Evolutionary conservation across 2,329 filamentous ascomycete species (phyloP), one percentile per base, ranked within the genome.

Genomic region (Talaromyces albobiverticillius): DNA sequence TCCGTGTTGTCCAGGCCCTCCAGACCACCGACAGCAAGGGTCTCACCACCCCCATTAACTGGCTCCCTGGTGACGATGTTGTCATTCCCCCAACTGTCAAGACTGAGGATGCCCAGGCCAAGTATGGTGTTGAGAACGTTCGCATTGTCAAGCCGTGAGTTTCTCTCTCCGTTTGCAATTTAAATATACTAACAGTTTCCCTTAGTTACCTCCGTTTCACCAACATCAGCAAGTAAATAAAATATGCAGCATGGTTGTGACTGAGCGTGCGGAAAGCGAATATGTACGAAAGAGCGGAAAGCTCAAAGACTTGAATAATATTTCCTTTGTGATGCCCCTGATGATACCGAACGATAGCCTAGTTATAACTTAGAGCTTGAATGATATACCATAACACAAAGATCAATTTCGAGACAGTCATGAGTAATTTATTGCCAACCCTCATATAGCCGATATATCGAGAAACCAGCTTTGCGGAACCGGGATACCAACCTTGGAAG

Each of bases 31-130:
- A 96, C 78, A 91, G 90, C 83, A 85, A 93, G 82, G 88, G 87
- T 65, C 78, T 95, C 69, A 91, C 88, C 61, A 94, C 89, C 54
- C 91, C 91, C 47, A 92, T 96, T 75, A 88, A 96, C 80, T 96
- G 91, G 91, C 79, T 86, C 36, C 85, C 85, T 42, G 91, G 91
- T 52, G 88, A 95, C 67, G 91, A 96, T 71, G 92, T 96, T 63
- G 95, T 96, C 69, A 89, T 96, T 59, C 90, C 91, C 69, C 90
- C 91, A 45, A 80, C 79, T 58, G 84, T 96, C 70, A 87, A 84
- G 71, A 91, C 90, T 59, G 88, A 89, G 72, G 87, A 94, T 77
- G 92, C 91, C 68, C 87, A 86, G 82, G 85, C 87, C 76, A 85
- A 95, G 68, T 96, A 95, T 81, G 89, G 89, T 59, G 81, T 93